phyloP scores from a whole-genome alignment of 2,329 filamentous ascomycete species.

The Cadophora gregata region DNA sequence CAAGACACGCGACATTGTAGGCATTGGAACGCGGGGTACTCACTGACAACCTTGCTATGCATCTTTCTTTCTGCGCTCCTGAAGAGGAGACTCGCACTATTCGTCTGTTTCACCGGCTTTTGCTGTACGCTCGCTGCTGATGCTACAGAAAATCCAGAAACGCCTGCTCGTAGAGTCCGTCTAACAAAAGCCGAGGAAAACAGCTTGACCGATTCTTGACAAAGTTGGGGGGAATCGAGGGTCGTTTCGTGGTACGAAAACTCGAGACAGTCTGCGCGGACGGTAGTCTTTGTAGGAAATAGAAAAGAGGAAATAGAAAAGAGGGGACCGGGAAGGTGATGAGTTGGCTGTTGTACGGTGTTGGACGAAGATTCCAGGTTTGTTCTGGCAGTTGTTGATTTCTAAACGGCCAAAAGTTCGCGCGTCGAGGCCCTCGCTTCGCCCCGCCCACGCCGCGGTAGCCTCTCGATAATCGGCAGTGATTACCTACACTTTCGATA shows the following conservation, averaged over 20 bases:
- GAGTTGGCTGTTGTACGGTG: not conserved
- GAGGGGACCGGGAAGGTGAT: not conserved
- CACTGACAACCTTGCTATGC: constrained; percentile 92
- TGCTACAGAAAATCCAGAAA: constrained; percentile 74
- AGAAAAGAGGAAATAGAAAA: not conserved
- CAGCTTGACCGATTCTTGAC: constrained; percentile 73
- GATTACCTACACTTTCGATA: not conserved
- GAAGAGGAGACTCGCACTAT: constrained; percentile 36
- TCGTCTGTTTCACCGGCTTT: constrained; percentile 51
- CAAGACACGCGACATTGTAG: not conserved
- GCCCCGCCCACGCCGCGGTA: not conserved
- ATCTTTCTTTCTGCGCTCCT: constrained; percentile 62
- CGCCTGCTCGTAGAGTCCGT: constrained; percentile 77
- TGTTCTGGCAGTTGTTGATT: constrained; percentile 20
- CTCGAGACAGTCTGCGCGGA: not conserved
- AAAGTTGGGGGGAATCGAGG: not conserved
- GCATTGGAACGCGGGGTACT: constrained; percentile 47
- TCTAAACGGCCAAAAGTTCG: constrained; percentile 15
- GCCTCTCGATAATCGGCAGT: not conserved
- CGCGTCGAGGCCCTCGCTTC: not conserved
- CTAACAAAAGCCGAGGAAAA: constrained; percentile 79
- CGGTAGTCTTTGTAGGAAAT: constrained; percentile 1
- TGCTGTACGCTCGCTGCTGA: constrained; percentile 70
- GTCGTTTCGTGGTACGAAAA: not conserved
- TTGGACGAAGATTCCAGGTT: constrained; percentile 7